Evolutionary conservation across 208 protist species (phyloP), one percentile per base, ranked within the genome.

Genomic region (Plasmodiophora brassicae): DNA sequence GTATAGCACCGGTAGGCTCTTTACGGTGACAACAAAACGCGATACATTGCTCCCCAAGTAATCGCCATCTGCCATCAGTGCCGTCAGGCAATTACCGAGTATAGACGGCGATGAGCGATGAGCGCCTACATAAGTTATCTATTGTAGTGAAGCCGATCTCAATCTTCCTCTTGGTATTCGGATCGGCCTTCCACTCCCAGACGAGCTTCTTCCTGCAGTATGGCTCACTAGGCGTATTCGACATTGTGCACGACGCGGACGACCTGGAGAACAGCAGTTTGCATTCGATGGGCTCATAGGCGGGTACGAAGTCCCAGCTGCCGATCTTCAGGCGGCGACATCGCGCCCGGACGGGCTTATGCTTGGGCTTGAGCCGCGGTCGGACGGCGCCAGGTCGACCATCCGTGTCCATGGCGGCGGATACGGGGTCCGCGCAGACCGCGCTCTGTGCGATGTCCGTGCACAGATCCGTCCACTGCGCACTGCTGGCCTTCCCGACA

Each of bases 271-370:
- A 78, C n/a, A 78, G n/a, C 32, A 78, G 41, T 38, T 78, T 78
- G 14, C 32, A n/a, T 32, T 78, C 65, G 65, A 78, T 44, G n/a
- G 5, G n/a, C n/a, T 38, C 5, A 32, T 78, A 36, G 10, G 5
- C 5, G 5, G 32, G 65, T 32, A 44, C 14, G 14, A 5, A 32
- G 5, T 5, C 65, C 65, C 65, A 78, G 41, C 5, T 32, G 14
- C 65, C 65, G n/a, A 78, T 78, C 41, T 78, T 78, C 65, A 78
- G n/a, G 5, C 65, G 65, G 5, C n/a, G 5, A 38, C 65, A 78
- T 78, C n/a, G 5, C 65, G n/a, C 14, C 65, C 65, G 65, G n/a
- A 32, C 65, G 10, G 65, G 65, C n/a, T 78, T 78, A 32, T 44
- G 41, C 41, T 78, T 78, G 5, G 65, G 5, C 10, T 32, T 78